phyloP scores from a whole-genome alignment of 1,284 basidiomycete genomes.

The Farysia itapuensis region DNA sequence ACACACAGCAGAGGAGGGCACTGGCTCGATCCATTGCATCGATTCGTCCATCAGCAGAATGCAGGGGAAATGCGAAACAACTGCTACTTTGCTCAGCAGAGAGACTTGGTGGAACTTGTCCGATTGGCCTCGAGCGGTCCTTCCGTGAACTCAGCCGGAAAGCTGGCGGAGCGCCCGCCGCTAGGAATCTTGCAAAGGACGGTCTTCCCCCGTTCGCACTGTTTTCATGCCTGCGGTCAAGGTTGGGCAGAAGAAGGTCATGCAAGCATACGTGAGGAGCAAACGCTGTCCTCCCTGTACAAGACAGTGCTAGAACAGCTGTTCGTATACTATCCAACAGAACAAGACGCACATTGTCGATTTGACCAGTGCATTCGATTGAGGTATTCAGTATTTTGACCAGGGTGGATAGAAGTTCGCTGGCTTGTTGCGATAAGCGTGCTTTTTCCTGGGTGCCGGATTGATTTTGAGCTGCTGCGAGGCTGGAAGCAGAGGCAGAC shows the following conservation, averaged over 20 bases:
- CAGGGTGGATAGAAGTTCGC: conserved; percentile 8
- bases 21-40: conserved; percentile 5
- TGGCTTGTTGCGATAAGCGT: background rate
- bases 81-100: conserved; percentile 10
- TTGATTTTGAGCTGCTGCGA: conserved; percentile 1
- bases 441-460: background rate
- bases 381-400: conserved; percentile 14
- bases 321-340: conserved; percentile 22
- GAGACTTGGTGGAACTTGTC: conserved; percentile 8
- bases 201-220: too few species aligned
- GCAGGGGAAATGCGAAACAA: background rate
- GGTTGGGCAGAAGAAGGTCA: conserved; percentile 15
- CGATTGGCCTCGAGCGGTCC: conserved; percentile 21
- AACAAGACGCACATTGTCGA: conserved; percentile 34
- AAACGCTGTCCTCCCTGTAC: conserved; percentile 20
- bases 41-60: too few species aligned
- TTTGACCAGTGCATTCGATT: conserved; percentile 17
- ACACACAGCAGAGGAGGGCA: conserved; percentile 12
- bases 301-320: conserved; percentile 30
- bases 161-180: conserved; percentile 4
- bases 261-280: conserved; percentile 11
- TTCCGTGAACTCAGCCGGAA: conserved; percentile 23
- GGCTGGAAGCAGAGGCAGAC: conserved; percentile 18
- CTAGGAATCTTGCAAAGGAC: too few species aligned
- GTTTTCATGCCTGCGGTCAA: too few species aligned